Evolutionary conservation across 139 green algal genomes (phyloP).

Genomic region (Chlorella vulgaris): DNA sequence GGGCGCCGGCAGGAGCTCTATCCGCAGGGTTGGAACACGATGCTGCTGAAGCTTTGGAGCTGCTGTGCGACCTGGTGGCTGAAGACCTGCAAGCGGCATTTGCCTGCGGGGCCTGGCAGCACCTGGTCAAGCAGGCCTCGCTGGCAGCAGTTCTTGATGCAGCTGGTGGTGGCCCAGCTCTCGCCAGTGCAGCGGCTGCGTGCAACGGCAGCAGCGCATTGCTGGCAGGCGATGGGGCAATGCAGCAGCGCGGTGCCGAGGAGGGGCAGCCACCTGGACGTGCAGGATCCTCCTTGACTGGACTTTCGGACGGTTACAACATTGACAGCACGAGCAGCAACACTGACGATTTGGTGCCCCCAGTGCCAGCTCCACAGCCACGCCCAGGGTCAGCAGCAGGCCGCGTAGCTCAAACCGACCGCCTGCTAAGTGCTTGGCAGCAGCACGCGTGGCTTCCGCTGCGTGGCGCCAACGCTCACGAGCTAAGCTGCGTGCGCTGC

Average conservation of each 20-base stretch:
- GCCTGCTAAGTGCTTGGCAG: not conserved
- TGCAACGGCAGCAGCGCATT: too few species aligned
- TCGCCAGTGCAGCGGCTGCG: too few species aligned
- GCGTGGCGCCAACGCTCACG: not conserved
- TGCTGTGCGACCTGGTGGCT: conserved; percentile 1
- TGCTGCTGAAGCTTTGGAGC: conserved; percentile 32
- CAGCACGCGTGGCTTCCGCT: not conserved
- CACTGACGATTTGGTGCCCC: too few species aligned
- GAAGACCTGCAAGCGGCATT: conserved; percentile 16
- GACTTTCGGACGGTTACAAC: too few species aligned
- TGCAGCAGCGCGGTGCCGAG: too few species aligned
- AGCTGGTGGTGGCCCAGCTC: too few species aligned
- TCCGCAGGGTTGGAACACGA: conserved; percentile 38
- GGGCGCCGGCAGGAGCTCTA: not conserved
- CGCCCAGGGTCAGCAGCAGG: not conserved
- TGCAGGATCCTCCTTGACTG: too few species aligned
- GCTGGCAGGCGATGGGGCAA: too few species aligned
- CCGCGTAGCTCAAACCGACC: not conserved
- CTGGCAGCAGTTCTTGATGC: not conserved
- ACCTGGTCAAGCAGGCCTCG: not conserved
- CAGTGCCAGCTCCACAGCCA: too few species aligned
- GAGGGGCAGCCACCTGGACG: too few species aligned
- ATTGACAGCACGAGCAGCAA: too few species aligned
- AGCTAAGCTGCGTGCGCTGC: conserved; percentile 35
- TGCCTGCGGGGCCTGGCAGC: not conserved